Evolutionary conservation across 441 rosid species (phyloP).

Genomic region (Euphorbia schlechtendalii): DNA sequence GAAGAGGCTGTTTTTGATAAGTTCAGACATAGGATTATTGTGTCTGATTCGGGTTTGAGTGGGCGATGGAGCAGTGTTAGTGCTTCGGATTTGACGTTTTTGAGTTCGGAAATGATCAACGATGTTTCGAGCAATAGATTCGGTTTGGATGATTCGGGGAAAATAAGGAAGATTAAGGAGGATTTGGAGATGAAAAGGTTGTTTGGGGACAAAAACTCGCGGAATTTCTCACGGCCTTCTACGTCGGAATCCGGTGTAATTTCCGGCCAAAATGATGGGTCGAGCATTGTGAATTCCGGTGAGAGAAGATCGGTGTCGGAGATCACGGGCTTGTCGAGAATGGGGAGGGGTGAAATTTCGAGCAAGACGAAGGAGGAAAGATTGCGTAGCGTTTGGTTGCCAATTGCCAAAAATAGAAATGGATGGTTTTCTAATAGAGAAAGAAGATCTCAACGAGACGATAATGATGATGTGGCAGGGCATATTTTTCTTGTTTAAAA

Average conservation of each 20-base stretch:
- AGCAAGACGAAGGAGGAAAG: constrained; percentile 41
- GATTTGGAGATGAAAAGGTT: constrained; percentile 46
- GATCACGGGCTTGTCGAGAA: constrained; percentile 46
- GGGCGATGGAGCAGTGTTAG: constrained; percentile 87
- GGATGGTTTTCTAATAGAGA: constrained; percentile 79
- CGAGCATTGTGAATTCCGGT: constrained; percentile 25
- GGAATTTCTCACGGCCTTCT: constrained; percentile 15
- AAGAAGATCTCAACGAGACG: constrained; percentile 27
- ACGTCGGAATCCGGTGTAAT: constrained; percentile 20
- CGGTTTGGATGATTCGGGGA: constrained; percentile 20
- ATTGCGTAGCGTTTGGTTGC: constrained; percentile 61
- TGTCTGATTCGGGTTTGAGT: constrained; percentile 59
- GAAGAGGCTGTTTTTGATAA: constrained; percentile 39
- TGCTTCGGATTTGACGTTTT: constrained; percentile 68
- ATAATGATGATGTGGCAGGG: constrained; percentile 20
- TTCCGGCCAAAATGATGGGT: constrained; percentile 9
- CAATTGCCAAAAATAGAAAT: constrained; percentile 69
- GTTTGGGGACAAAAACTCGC: constrained; percentile 11
- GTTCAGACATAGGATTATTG: constrained; percentile 57
- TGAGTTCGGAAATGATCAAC: constrained; percentile 67
- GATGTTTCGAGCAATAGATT: constrained; percentile 51
- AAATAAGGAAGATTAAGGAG: constrained; percentile 37
- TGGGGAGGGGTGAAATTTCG: background rate
- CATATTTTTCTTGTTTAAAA: constrained; percentile 22
- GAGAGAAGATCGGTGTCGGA: constrained; percentile 81